A percentile compares a stretch with the other conserved stretches of the same genome.
phyloP scores from a whole-genome alignment of 1,139 yeast species.

The Wickerhamiella pararugosa region DNA sequence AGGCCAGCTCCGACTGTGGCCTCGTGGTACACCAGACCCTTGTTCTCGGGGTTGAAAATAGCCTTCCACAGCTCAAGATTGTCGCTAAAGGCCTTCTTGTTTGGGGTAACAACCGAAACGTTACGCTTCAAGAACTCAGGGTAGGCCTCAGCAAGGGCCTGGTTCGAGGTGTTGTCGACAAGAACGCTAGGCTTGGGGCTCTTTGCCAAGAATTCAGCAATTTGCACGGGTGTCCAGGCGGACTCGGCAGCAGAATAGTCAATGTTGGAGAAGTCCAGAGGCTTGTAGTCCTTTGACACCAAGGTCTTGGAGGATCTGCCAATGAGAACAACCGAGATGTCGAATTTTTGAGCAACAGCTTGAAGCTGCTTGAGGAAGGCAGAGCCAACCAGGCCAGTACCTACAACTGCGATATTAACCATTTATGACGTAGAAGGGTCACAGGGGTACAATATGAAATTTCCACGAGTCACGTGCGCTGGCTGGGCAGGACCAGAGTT shows the following conservation, averaged over 20 bases:
- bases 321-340: constrained; percentile 62
- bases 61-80: constrained; percentile 60
- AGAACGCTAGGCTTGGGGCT: constrained; percentile 66
- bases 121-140: constrained; percentile 61
- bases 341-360: constrained; percentile 22
- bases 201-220: constrained; percentile 45
- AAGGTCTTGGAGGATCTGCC: constrained; percentile 63
- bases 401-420: constrained; percentile 64
- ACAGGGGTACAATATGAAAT: no score
- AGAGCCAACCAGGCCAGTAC: constrained; percentile 56
- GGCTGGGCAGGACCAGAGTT: no score
- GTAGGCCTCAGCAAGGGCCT: constrained; percentile 57
- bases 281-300: constrained; percentile 49
- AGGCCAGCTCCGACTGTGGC: constrained; percentile 99
- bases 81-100: constrained; percentile 93
- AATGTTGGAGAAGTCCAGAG: constrained; percentile 53
- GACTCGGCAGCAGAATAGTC: constrained; percentile 26
- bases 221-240: constrained; percentile 31
- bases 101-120: constrained; percentile 91
- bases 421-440: not conserved
- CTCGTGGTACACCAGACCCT: constrained; percentile 87
- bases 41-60: constrained; percentile 42
- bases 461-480: no score
- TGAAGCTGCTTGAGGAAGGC: constrained; percentile 58
- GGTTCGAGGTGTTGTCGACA: constrained; percentile 88